A percentile compares a stretch with the other conserved stretches of the same genome.
phyloP scores from a whole-genome alignment of 2,329 filamentous ascomycete species.

The Cyphellophora attinorum region DNA sequence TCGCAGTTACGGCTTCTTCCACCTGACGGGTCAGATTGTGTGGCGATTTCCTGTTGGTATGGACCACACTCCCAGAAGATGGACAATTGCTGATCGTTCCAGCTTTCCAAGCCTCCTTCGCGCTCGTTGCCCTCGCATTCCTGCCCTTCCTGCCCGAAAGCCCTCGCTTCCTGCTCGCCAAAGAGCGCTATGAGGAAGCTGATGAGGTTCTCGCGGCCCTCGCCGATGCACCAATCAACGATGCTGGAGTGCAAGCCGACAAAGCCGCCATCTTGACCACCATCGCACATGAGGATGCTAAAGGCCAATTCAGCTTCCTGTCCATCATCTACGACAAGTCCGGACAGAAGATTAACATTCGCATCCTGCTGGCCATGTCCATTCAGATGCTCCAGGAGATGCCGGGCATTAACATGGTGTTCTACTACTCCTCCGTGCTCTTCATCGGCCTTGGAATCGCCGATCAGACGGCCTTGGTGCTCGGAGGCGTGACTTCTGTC shows the following conservation, averaged over 20 bases:
- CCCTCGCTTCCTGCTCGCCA: slow-evolving; percentile 36
- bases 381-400: slow-evolving; percentile 9
- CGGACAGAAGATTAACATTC: slow-evolving; percentile 7
- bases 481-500: slow-evolving; percentile 5
- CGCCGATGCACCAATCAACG: slow-evolving; percentile 22
- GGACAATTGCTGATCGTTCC: too few species aligned
- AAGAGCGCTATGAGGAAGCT: slow-evolving; percentile 34
- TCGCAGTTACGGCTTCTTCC: slow-evolving; percentile 44
- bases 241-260: slow-evolving; percentile 7
- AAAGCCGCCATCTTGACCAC: slow-evolving; percentile 6
- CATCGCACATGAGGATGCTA: slow-evolving; percentile 6
- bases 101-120: slow-evolving; percentile 42
- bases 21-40: slow-evolving; percentile 29
- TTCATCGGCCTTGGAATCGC: slow-evolving; percentile 8
- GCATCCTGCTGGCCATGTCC: slow-evolving; percentile 4
- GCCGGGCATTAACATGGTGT: slow-evolving; percentile 6
- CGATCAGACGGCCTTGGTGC: slow-evolving; percentile 1
- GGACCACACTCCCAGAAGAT: slow-evolving; percentile 6
- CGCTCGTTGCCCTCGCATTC: slow-evolving; percentile 33
- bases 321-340: slow-evolving; percentile 8
- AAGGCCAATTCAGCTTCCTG: slow-evolving; percentile 6
- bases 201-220: slow-evolving; percentile 38
- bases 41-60: slow-evolving; percentile 33
- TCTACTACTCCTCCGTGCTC: slow-evolving; percentile 6
- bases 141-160: slow-evolving; percentile 38